These are phyloP conservation scores for Fusarium sp. DNA, from an alignment of 2,329 filamentous ascomycete species.

Conservation along the genomic window DNA sequence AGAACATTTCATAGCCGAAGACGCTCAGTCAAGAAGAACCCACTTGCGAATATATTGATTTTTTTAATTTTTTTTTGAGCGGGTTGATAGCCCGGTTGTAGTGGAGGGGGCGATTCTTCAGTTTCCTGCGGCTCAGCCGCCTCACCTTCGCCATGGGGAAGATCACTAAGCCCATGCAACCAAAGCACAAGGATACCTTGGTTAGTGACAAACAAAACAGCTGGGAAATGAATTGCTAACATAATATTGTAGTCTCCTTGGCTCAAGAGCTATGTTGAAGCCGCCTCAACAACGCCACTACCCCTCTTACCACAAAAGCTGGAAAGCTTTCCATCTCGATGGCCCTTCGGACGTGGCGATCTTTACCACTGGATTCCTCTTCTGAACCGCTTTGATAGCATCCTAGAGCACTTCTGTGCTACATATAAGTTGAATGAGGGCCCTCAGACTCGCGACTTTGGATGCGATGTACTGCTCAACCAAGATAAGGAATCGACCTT, in stretches of 20 bases:
- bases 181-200: slow-evolving; percentile 75
- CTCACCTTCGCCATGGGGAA: slow-evolving; percentile 71
- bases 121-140: slow-evolving; percentile 69
- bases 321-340: slow-evolving; percentile 83
- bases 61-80: slow-evolving; percentile 49
- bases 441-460: slow-evolving; percentile 83
- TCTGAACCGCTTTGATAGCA: slow-evolving; percentile 90
- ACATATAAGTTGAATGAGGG: slow-evolving; percentile 84
- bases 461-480: slow-evolving; percentile 71
- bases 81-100: slow-evolving; percentile 55
- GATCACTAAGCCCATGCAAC: slow-evolving; percentile 74
- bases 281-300: slow-evolving; percentile 75
- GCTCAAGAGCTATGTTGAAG: slow-evolving; percentile 82
- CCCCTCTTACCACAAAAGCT: slow-evolving; percentile 83
- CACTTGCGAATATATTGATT: slow-evolving; percentile 52
- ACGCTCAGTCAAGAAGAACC: slow-evolving; percentile 51
- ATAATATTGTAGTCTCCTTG: slow-evolving; percentile 77
- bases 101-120: slow-evolving; percentile 68
- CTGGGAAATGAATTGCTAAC: slow-evolving; percentile 44
- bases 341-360: slow-evolving; percentile 96
- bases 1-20: slow-evolving; percentile 38
- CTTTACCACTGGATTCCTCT: slow-evolving; percentile 98
- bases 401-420: slow-evolving; percentile 83
- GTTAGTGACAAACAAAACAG: slow-evolving; percentile 55
- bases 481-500: slow-evolving; percentile 64